Conservation (phyloP, 1,284 basidiomycete genomes). For the Tremellales sp. region DNA sequence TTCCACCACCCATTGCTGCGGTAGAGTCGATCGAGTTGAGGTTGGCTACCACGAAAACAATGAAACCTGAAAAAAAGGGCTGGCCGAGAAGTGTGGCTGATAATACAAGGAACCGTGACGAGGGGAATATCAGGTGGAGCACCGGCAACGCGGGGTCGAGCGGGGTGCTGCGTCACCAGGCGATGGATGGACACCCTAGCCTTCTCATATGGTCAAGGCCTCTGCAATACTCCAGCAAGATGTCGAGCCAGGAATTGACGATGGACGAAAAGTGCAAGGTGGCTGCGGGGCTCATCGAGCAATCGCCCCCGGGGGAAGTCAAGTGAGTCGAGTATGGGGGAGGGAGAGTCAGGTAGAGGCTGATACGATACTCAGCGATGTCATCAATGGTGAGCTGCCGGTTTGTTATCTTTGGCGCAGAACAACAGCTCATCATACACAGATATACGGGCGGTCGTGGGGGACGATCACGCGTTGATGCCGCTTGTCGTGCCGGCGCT, state of each 20-base stretch:
- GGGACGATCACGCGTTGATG: conserved; percentile 75
- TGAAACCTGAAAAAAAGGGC: too few species aligned
- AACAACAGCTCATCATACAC: conserved; percentile 8
- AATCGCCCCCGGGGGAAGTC: conserved; percentile 90
- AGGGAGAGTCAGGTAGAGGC: background rate
- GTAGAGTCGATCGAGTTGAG: background rate
- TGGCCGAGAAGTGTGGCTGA: too few species aligned
- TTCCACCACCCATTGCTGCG: conserved; percentile 39
- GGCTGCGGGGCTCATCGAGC: conserved; percentile 74
- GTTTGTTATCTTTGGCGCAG: background rate
- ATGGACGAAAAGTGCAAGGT: conserved; percentile 40
- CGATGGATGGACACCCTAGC: too few species aligned
- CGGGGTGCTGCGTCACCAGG: too few species aligned
- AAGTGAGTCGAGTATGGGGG: conserved; percentile 51
- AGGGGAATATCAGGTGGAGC: too few species aligned
- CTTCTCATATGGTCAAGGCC: too few species aligned
- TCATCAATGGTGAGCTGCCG: conserved; percentile 65
- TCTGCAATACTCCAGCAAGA: too few species aligned
- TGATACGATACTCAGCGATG: conserved; percentile 55
- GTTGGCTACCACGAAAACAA: background rate
- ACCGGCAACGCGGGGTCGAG: too few species aligned
- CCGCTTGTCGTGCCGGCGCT: conserved; percentile 70
- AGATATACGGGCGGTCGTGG: conserved; percentile 85
- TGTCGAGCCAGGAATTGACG: conserved; percentile 29
- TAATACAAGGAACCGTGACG: too few species aligned